Percentiles rank a stretch among this genome's conserved stretches.
Conservation (phyloP, 768 basidiomycete genomes). For the Agaricus subrufescens region DNA sequence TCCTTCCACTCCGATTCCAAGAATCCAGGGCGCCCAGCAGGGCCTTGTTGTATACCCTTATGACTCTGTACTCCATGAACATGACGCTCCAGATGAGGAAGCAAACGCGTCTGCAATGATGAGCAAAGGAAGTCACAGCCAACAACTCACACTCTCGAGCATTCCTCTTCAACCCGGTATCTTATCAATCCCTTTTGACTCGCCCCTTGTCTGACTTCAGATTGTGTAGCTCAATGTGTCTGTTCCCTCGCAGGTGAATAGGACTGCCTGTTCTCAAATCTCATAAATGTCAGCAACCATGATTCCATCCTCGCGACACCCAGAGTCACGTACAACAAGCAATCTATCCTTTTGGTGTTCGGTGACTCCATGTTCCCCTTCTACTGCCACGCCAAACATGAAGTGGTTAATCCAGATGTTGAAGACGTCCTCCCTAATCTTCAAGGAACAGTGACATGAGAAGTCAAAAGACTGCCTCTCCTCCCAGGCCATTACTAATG, state of each 20-base stretch:
- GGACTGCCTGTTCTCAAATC: constrained; percentile 1
- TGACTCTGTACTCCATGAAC: too few relatives aligned
- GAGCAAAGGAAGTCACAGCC: too few relatives aligned
- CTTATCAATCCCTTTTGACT: constrained; percentile 12
- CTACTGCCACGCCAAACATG: constrained; percentile 63
- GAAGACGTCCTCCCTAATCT: constrained; percentile 77
- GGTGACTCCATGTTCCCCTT: constrained; percentile 43
- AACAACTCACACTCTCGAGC: too few relatives aligned
- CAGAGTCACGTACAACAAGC: constrained; percentile 18
- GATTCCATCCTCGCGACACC: constrained; percentile 32
- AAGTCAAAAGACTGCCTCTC: constrained; percentile 26
- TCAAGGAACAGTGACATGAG: constrained; percentile 23
- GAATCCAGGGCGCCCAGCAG: too few relatives aligned
- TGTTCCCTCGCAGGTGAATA: constrained; percentile 51
- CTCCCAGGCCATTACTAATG: constrained; percentile 56
- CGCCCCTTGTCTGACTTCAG: constrained; percentile 11
- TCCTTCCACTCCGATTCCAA: too few relatives aligned
- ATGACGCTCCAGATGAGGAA: too few relatives aligned
- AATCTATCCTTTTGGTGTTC: constrained; percentile 27
- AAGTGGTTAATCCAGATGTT: constrained; percentile 51
- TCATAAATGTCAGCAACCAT: constrained; percentile 7
- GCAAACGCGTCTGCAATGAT: too few relatives aligned
- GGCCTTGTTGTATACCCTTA: too few relatives aligned
- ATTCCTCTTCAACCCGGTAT: constrained; percentile 34
- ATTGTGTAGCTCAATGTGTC: constrained; percentile 52